Evolutionary conservation across 768 basidiomycete species (phyloP).

Genomic region (Tricholoma sp.): DNA sequence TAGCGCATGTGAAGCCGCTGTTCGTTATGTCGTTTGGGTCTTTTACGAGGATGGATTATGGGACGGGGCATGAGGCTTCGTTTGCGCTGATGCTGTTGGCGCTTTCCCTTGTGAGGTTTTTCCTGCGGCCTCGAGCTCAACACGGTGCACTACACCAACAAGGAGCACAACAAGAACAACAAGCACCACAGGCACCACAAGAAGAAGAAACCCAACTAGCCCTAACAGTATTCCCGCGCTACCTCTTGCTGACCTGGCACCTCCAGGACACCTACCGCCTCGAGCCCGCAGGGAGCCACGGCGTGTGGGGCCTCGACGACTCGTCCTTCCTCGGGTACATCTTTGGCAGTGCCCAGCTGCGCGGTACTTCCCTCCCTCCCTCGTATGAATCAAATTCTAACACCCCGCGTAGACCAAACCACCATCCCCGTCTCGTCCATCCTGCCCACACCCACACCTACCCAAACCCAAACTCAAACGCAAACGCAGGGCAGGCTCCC

Average conservation of each 20-base stretch:
- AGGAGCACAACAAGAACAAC: no score
- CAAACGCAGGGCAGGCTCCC: no score
- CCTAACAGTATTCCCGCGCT: slow-evolving; percentile 67
- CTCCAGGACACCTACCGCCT: slow-evolving; percentile 87
- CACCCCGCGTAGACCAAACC: slow-evolving; percentile 45
- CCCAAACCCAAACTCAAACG: no score
- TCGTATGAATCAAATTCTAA: no score
- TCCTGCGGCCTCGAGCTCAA: slow-evolving; percentile 50
- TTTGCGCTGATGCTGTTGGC: slow-evolving; percentile 77
- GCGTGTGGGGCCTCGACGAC: slow-evolving; percentile 97
- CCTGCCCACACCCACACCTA: slow-evolving; percentile 50
- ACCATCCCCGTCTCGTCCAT: slow-evolving; percentile 61
- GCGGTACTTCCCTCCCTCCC: slow-evolving; percentile 43
- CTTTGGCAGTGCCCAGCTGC: slow-evolving; percentile 86
- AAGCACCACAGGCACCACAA: no score
- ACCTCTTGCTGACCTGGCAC: slow-evolving; percentile 77
- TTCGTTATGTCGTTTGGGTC: slow-evolving; percentile 84
- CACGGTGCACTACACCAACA: no score
- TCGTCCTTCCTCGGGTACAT: slow-evolving; percentile 86
- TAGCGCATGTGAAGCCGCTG: slow-evolving; percentile 73
- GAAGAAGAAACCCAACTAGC: slow-evolving; percentile 59
- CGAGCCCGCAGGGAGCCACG: slow-evolving; percentile 96
- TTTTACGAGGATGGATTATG: slow-evolving; percentile 90
- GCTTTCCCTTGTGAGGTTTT: slow-evolving; percentile 64
- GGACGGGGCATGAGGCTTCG: slow-evolving; percentile 92